A percentile compares a stretch with the other conserved stretches of the same genome.
These are phyloP conservation scores for Pythium chondricola DNA, from an alignment of 352 stramenopile species.

Conservation along the genomic window DNA sequence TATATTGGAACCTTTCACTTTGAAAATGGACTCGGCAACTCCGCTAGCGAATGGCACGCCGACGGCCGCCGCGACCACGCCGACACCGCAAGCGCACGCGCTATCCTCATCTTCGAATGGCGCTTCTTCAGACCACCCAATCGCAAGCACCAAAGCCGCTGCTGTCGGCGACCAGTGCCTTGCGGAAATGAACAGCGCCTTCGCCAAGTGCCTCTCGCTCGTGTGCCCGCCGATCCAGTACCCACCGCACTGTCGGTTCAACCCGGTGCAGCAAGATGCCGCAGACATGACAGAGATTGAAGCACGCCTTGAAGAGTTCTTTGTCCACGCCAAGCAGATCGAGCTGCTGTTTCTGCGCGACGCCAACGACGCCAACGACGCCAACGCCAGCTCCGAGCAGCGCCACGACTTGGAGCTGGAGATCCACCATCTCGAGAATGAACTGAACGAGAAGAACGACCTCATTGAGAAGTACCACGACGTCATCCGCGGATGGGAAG, in stretches of 20 bases:
- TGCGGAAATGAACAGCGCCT: conserved; percentile 65
- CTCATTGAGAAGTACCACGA: conserved; percentile 82
- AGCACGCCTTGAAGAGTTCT: conserved; percentile 64
- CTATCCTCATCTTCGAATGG: too few species aligned
- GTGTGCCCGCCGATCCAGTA: conserved; percentile 81
- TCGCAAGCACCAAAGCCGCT: too few species aligned
- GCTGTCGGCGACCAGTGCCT: conserved; percentile 44
- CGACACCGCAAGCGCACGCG: too few species aligned
- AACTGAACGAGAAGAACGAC: conserved; percentile 80
- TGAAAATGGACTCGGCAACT: too few species aligned
- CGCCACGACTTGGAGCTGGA: conserved; percentile 64
- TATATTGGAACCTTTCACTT: too few species aligned
- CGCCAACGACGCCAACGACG: neutral
- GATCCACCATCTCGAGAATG: conserved; percentile 65
- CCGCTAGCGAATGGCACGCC: too few species aligned
- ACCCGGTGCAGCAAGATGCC: conserved; percentile 72
- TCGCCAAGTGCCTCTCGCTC: conserved; percentile 66
- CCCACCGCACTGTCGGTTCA: conserved; percentile 76
- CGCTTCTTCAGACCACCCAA: too few species aligned
- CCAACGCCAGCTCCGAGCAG: conserved; percentile 8
- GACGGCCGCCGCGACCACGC: too few species aligned
- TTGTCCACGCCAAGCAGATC: conserved; percentile 76
- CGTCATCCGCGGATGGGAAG: conserved; percentile 76
- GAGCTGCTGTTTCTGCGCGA: conserved; percentile 68
- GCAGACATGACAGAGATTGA: conserved; percentile 73